phyloP scores from a whole-genome alignment of 2,329 filamentous ascomycete genomes.

The Cercospora sp. region DNA sequence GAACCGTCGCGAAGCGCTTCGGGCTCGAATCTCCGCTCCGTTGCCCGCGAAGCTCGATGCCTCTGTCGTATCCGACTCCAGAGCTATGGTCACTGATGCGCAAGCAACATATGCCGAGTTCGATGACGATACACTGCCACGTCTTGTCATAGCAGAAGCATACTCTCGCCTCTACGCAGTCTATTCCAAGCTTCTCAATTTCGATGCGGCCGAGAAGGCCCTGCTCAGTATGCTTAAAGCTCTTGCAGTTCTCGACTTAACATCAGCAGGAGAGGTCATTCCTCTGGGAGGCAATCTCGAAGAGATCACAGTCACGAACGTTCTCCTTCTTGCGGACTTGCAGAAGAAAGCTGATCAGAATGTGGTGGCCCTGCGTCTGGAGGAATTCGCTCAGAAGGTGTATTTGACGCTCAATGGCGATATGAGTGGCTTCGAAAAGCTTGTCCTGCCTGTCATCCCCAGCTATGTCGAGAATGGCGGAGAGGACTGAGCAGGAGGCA shows the following conservation, averaged over 20 bases:
- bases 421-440: conserved; percentile 14
- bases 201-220: conserved; percentile 7
- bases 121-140: conserved; percentile 2
- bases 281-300: not conserved
- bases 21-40: not conserved
- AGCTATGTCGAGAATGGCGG: not conserved
- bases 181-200: conserved; percentile 6
- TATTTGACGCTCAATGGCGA: conserved; percentile 16
- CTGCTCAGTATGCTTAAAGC: conserved; percentile 8
- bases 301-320: conserved; percentile 7
- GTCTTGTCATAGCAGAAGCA: conserved; percentile 9
- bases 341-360: not conserved
- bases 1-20: conserved; percentile 3
- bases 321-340: conserved; percentile 12
- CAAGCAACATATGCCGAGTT: not conserved
- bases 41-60: conserved; percentile 3
- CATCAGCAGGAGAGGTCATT: not conserved
- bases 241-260: not conserved
- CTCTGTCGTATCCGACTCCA: not conserved
- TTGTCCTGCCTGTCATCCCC: not conserved
- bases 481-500: not conserved
- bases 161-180: conserved; percentile 11
- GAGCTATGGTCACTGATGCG: conserved; percentile 4
- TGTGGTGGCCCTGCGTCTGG: not conserved
- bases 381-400: conserved; percentile 8